Evolutionary conservation across 371 early-diverging fungal genomes (phyloP).

Genomic region (Zychaea mexicana): DNA sequence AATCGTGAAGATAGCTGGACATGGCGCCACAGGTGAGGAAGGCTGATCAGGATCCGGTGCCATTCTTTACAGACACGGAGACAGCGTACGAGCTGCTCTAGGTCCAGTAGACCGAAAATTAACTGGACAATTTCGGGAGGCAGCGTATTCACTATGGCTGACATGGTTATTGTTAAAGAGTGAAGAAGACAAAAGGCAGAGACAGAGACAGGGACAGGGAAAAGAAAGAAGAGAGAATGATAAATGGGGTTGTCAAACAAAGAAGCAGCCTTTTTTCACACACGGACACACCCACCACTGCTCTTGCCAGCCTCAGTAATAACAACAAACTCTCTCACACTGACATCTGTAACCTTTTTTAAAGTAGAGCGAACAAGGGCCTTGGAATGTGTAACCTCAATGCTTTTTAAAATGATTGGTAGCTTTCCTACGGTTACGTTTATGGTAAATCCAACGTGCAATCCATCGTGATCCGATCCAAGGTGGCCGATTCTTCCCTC

Average conservation of each 20-base stretch:
- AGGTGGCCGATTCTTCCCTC: too few species aligned
- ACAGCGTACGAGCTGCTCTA: slow-evolving; percentile 2
- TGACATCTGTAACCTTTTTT: background rate
- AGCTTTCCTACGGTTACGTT: background rate
- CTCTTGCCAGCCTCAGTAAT: too few species aligned
- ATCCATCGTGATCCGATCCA: background rate
- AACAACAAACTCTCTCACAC: background rate
- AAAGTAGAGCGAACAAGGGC: background rate
- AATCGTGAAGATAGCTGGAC: background rate
- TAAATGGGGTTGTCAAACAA: background rate
- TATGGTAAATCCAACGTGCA: background rate
- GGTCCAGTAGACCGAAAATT: slow-evolving; percentile 8
- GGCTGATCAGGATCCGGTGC: background rate
- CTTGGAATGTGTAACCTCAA: background rate
- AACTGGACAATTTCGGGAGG: slow-evolving; percentile 1
- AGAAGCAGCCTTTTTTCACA: background rate
- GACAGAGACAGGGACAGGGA: background rate
- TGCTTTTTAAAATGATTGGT: background rate
- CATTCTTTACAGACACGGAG: slow-evolving; percentile 7
- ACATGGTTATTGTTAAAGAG: background rate
- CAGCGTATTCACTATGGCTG: background rate
- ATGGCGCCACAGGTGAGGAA: slow-evolving; percentile 5
- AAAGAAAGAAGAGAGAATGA: background rate
- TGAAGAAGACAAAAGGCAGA: too few species aligned
- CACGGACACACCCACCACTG: background rate